Evolutionary conservation across 352 stramenopile species (phyloP).

Genomic region (Globisporangium emineosum): DNA sequence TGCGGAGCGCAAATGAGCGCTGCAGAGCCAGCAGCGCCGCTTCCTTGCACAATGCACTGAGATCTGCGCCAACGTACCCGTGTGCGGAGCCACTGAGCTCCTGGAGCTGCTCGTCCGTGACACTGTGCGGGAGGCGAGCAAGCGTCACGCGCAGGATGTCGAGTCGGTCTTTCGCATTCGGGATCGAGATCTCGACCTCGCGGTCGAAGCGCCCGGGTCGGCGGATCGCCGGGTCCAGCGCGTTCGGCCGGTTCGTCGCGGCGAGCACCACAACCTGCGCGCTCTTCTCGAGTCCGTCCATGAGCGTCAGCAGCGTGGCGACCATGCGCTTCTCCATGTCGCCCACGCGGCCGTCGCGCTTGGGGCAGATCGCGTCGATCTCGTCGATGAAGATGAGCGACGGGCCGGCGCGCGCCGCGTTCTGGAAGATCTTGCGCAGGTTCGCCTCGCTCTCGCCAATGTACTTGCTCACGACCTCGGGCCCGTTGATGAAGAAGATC

Average conservation of each 20-base stretch:
- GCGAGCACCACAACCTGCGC: slow-evolving; percentile 71
- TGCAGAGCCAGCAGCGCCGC: slow-evolving; percentile 65
- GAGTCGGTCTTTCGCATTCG: slow-evolving; percentile 88
- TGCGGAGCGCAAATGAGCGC: slow-evolving; percentile 27
- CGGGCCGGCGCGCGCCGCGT: slow-evolving; percentile 40
- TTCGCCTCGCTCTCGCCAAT: slow-evolving; percentile 91
- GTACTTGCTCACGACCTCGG: slow-evolving; percentile 94
- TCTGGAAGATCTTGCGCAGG: slow-evolving; percentile 64
- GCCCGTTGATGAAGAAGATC: slow-evolving; percentile 96
- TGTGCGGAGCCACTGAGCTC: slow-evolving; percentile 93
- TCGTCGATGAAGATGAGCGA: slow-evolving; percentile 89
- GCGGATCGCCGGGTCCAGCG: slow-evolving; percentile 91
- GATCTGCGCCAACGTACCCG: slow-evolving; percentile 92
- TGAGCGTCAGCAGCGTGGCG: slow-evolving; percentile 85
- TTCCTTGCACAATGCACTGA: slow-evolving; percentile 77
- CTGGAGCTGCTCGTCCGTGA: slow-evolving; percentile 82
- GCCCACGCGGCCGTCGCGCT: slow-evolving; percentile 72
- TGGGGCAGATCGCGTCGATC: slow-evolving; percentile 88
- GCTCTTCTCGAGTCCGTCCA: slow-evolving; percentile 79
- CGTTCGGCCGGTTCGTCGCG: slow-evolving; percentile 86
- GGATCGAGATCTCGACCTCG: slow-evolving; percentile 96
- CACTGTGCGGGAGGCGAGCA: slow-evolving; percentile 78
- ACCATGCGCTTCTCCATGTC: slow-evolving; percentile 86
- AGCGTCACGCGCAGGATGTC: slow-evolving; percentile 94
- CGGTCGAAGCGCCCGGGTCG: slow-evolving; percentile 95